Base-by-base conservation (phyloP, 371 early-diverging fungal species). In the Syncephalastrum monosporum region DNA sequence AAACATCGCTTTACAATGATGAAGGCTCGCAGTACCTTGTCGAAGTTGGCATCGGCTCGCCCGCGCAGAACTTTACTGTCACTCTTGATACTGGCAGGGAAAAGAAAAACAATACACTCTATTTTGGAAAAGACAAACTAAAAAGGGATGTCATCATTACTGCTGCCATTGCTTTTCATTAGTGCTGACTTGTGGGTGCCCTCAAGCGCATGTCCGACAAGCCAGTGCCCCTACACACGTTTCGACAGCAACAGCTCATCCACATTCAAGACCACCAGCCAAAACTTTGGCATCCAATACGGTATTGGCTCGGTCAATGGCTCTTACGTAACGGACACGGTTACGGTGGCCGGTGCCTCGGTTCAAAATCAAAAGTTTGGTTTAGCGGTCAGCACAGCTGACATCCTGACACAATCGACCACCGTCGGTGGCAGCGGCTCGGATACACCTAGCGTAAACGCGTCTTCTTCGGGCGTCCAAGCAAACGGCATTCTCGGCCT, bases 111-210 rank as follows among this genome's bases (percentile, higher is more conserved):
- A 25, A 44, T 15, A 52, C n/a, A 25, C 38, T 33, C 10, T 33
- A 2, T 33, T 33, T 5, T 5, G 38, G 38, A 33, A 33, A 33
- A 8, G 38, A 23, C 41, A 16, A 56, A 43, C 21, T 15, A 4
- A 23, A 50, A 23, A 45, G 42, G 12, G 42, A 41, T 17, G 16
- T 41, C 17, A 38, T 7, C 29, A 27, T 19, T 17, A 12, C 8
- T 43, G n/a, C 16, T 47, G 33, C 33, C 21, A 5, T 15, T 25
- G 12, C 23, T 47, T 13, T 59, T 44, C 25, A 41, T 14, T 54
- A 77, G 77, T 67, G 72, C 72, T 42, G 78, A 77, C 59, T 56
- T 77, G 17, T 77, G 78, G 78, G 60, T 77, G 23, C 78, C 78
- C 16, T 72, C 71, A 4, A 59, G 59, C 2, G 38, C 50, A 38